Evolutionary conservation across 768 basidiomycete species (phyloP).

Genomic region (Boletus reticulatus): DNA sequence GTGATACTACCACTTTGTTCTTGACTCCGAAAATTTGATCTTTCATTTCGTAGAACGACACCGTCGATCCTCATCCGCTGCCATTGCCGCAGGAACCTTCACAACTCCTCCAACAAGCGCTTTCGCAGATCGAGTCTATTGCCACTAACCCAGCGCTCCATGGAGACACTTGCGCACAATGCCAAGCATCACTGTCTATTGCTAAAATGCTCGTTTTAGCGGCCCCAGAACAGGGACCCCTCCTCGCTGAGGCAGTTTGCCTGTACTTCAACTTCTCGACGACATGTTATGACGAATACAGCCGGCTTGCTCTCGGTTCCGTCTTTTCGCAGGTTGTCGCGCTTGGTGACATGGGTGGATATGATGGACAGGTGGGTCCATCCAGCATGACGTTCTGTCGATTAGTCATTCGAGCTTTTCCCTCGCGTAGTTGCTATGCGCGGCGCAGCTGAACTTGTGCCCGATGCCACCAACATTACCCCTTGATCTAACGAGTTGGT

Average conservation of each 20-base stretch:
- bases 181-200: slow-evolving; percentile 38
- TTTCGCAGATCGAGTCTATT: slow-evolving; percentile 39
- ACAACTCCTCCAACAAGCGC: slow-evolving; percentile 38
- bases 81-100: slow-evolving; percentile 36
- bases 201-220: slow-evolving; percentile 44
- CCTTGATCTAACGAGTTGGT: slow-evolving; percentile 47
- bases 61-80: slow-evolving; percentile 43
- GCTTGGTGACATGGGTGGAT: slow-evolving; percentile 45
- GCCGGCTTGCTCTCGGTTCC: slow-evolving; percentile 37
- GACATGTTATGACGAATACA: slow-evolving; percentile 35
- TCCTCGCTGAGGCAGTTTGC: slow-evolving; percentile 41
- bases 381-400: not conserved
- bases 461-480: slow-evolving; percentile 39
- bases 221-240: slow-evolving; percentile 41
- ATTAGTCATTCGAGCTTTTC: not conserved
- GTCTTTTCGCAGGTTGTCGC: slow-evolving; percentile 48
- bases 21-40: not conserved
- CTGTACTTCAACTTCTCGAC: slow-evolving; percentile 38
- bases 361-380: slow-evolving; percentile 45
- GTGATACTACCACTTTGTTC: not conserved
- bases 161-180: slow-evolving; percentile 37
- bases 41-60: slow-evolving; percentile 35
- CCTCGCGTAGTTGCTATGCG: slow-evolving; percentile 31
- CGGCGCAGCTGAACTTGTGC: slow-evolving; percentile 36
- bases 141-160: slow-evolving; percentile 36